A percentile compares a stretch with the other conserved stretches of the same genome.
Conservation (phyloP, 345 rosid species). For the Syzygium grande region DNA sequence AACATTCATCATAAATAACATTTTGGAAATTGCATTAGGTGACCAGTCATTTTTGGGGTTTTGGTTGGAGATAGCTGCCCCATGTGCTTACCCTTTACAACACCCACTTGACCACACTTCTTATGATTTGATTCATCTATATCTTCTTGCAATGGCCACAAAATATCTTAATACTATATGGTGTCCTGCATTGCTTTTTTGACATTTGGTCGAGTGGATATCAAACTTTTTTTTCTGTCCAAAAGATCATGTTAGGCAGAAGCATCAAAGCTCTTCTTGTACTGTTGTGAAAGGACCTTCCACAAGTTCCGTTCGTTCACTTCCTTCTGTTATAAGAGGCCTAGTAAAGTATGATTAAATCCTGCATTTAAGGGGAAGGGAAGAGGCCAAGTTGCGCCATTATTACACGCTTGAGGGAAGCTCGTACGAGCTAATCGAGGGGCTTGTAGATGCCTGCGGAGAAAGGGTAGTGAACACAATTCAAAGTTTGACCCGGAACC, state of each 20-base stretch:
- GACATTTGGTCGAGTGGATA: not conserved
- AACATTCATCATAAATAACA: not conserved
- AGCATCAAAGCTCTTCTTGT: not conserved
- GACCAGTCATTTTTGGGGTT: not conserved
- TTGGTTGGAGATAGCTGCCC: conserved; percentile 1
- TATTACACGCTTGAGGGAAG: not conserved
- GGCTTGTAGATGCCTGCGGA: not conserved
- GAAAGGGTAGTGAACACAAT: not conserved
- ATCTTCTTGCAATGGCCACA: not conserved
- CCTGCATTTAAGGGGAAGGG: not conserved
- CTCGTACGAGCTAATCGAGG: not conserved
- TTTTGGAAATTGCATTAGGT: not conserved
- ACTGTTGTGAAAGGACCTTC: not conserved
- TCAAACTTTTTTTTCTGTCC: not conserved
- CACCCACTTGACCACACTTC: not conserved
- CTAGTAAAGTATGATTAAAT: not conserved
- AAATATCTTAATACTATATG: not conserved
- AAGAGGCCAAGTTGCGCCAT: not conserved
- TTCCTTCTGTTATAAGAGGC: not conserved
- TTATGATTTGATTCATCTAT: not conserved
- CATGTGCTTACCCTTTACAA: not conserved
- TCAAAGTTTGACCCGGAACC: not conserved
- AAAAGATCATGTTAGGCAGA: not conserved
- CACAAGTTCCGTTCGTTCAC: not conserved
- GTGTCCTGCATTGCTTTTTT: not conserved